Percentiles rank a stretch among this genome's conserved stretches.
phyloP scores from a whole-genome alignment of 192 early-diverging fungal genomes.

The Cetraspora pellucida region DNA sequence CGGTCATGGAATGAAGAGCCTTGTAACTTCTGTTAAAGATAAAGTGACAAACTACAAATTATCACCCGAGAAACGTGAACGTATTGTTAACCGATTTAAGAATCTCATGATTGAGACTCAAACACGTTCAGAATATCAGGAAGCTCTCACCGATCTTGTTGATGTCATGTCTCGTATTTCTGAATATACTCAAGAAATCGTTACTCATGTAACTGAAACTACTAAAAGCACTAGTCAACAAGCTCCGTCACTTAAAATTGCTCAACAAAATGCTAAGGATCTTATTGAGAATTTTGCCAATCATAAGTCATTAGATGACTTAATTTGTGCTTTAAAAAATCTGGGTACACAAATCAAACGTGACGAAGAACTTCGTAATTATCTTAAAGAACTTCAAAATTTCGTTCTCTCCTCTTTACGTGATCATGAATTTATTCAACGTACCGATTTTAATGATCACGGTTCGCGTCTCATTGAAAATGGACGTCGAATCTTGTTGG shows the following conservation, averaged over 20 bases:
- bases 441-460: conserved; percentile 35
- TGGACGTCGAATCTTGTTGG: conserved; percentile 39
- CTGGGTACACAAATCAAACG: conserved; percentile 38
- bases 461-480: conserved; percentile 41
- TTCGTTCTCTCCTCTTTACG: conserved; percentile 43
- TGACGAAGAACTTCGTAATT: conserved; percentile 44
- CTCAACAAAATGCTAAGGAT: conserved; percentile 45
- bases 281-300: conserved; percentile 61
- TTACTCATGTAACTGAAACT: conserved; percentile 28
- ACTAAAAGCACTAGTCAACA: conserved; percentile 21
- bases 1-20: conserved; percentile 34
- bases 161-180: conserved; percentile 39
- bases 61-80: conserved; percentile 38
- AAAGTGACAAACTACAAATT: conserved; percentile 30
- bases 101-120: conserved; percentile 36
- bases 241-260: conserved; percentile 19
- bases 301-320: conserved; percentile 46
- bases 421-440: conserved; percentile 44
- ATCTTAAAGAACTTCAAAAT: conserved; percentile 38
- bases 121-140: conserved; percentile 42
- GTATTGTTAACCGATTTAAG: conserved; percentile 39
- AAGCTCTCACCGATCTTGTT: conserved; percentile 43
- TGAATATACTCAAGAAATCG: conserved; percentile 37
- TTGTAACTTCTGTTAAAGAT: conserved; percentile 30
- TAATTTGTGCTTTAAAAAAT: conserved; percentile 42